Base-by-base conservation (phyloP, 768 basidiomycete genomes). In the Tylopilus rubrobrunneus region DNA sequence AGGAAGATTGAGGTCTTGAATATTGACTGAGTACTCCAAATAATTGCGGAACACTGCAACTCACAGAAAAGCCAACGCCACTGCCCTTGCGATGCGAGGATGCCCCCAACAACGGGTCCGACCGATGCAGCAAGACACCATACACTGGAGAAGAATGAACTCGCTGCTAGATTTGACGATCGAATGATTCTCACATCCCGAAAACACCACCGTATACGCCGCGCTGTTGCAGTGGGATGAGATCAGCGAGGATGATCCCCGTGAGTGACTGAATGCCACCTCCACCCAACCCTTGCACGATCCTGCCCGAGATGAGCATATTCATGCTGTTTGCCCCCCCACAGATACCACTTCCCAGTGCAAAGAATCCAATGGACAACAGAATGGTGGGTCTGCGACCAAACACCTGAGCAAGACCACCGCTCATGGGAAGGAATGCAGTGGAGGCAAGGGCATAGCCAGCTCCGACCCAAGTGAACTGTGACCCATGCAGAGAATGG, bases 201-300 rank as follows among this genome's bases (percentile, higher is more conserved):
- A 75, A 64, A 12, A 79, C 43, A 10, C 71, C 74, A 2, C 62
- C 56, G 54, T 71, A 77, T 1, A 57, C n/a, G n/a, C n/a, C n/a
- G n/a, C n/a, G n/a, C n/a, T 86, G 34, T 95, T 19, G 19, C 19
- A 82, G 66, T 3, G 78, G 70, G 17, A 81, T 75, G 7, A 82
- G 60, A 54, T 82, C 80, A 15, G 71, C 65, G 3, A 78, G 47
- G 40, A 81, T 65, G 34, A 81, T 78, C 4, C 72, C 70, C 3
- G 67, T 62, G 14, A 76, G 55, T 9, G 73, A 63, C 17, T 71
- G 56, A 10, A 77, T 71, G 1, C 68, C 71, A 1, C 78, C 78
- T 7, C 67, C 71, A 4, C 77, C 77, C 1, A 74, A 54, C 6
- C 75, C 75, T 57, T 75, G 75, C 25, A 76, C 45, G 66, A 70